These are phyloP conservation scores for Pythium aphanidermatum DNA, from an alignment of 352 stramenopile genomes.

Conservation along the genomic window DNA sequence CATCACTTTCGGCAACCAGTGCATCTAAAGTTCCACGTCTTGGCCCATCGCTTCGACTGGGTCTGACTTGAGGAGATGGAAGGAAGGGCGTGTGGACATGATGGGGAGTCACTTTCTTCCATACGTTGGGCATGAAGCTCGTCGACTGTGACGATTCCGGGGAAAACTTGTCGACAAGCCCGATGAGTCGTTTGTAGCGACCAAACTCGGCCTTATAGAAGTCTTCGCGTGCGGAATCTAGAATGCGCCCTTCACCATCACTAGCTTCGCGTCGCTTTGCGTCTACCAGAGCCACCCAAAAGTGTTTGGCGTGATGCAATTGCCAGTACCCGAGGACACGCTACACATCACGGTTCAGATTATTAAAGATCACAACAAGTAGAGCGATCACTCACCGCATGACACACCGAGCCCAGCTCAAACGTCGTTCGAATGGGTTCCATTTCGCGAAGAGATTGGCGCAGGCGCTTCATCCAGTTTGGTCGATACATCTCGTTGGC, in stretches of 20 bases:
- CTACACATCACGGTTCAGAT: slow-evolving; percentile 24
- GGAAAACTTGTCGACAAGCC: slow-evolving; percentile 60
- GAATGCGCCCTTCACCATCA: slow-evolving; percentile 39
- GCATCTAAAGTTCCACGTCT: slow-evolving; percentile 53
- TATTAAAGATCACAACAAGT: background rate
- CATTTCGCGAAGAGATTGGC: slow-evolving; percentile 25
- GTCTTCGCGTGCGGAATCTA: slow-evolving; percentile 23
- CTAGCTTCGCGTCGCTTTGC: slow-evolving; percentile 40
- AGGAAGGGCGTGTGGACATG: slow-evolving; percentile 50
- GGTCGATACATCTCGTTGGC: slow-evolving; percentile 56
- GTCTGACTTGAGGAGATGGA: slow-evolving; percentile 3
- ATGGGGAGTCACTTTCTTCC: slow-evolving; percentile 45
- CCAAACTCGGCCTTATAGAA: slow-evolving; percentile 68
- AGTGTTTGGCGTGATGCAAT: slow-evolving; percentile 73
- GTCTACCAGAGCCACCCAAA: slow-evolving; percentile 70
- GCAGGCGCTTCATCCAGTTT: slow-evolving; percentile 63
- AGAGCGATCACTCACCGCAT: slow-evolving; percentile 41
- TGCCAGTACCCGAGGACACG: slow-evolving; percentile 74
- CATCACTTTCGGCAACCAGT: slow-evolving; percentile 50
- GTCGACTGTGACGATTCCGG: slow-evolving; percentile 36
- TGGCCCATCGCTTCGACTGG: slow-evolving; percentile 3
- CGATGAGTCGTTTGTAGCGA: slow-evolving; percentile 63
- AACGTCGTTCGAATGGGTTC: slow-evolving; percentile 31
- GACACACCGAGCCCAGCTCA: slow-evolving; percentile 73
- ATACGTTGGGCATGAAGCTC: slow-evolving; percentile 50